phyloP scores from a whole-genome alignment of 306 rosid species.

The Vigna trinervia region DNA sequence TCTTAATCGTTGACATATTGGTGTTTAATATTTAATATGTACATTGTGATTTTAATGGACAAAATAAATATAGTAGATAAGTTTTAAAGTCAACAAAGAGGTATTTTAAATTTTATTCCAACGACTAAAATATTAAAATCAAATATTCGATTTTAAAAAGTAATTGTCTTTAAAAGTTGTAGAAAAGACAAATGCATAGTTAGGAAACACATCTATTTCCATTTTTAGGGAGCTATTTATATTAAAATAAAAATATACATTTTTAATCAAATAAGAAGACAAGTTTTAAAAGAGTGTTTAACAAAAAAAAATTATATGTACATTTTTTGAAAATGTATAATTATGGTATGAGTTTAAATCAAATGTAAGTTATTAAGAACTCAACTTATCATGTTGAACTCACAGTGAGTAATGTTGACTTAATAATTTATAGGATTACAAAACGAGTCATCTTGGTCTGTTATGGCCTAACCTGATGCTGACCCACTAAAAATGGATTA shows the following conservation, averaged over 20 bases:
- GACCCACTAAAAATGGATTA: too few species aligned
- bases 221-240: background rate
- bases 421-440: too few species aligned
- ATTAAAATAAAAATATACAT: background rate
- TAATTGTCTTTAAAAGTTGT: background rate
- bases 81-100: background rate
- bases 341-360: too few species aligned
- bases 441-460: too few species aligned
- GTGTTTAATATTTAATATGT: background rate
- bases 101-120: background rate
- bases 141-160: background rate
- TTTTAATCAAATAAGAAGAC: too few species aligned
- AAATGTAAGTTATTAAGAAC: too few species aligned
- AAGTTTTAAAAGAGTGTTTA: too few species aligned
- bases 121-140: background rate
- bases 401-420: too few species aligned
- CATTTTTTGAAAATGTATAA: too few species aligned
- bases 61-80: background rate
- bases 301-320: too few species aligned
- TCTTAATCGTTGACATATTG: background rate
- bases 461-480: fast-evolving
- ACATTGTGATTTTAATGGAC: background rate
- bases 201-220: background rate
- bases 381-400: too few species aligned
- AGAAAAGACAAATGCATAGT: background rate